Evolutionary conservation across 345 rosid species (phyloP), one percentile per base, ranked within the genome.

Genomic region (Pseudoturritis turrita): DNA sequence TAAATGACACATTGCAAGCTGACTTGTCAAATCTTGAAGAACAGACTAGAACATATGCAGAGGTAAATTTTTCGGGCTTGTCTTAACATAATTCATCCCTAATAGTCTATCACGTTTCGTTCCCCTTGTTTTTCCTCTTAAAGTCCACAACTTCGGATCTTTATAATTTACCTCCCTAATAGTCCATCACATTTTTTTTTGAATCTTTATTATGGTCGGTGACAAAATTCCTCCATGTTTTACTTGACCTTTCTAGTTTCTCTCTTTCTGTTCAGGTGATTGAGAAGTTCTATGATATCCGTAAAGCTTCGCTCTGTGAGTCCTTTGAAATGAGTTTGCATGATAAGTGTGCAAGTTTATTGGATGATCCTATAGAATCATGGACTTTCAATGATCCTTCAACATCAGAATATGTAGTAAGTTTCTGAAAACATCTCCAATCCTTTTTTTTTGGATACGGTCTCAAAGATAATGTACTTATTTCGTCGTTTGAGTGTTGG

Each of bases 301-400:
- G 92, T 73, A 83, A 81, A 60, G 82, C 79, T 41, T 80, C 86
- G 17, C 77, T 76, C 41, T 78, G 76, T 56, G 90, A 69, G 47
- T 68, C 62, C 52, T 80, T 74, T 70, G 87, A 86, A 72, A 62
- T 75, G 52, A 85, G 65, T 71, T 84, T 78, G 84, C 89, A 88
- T 62, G 84, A 88, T 61, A 89, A 89, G 80, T 91, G 92, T 79
- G 73, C 78, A 46, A 79, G 80, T 73, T 83, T 95, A 36, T 76
- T 95, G 79, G 81, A 70, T 33, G 97, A 89, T 78, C 84, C 97
- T 47, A 53, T 49, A 17, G 97, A 89, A 63, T 68, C 79, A 51
- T 95, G 99, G 98, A 88, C 81, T 68, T 91, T 85, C 73, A 88
- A 88, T 75, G 96, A 91, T 79, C 73, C 82, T 51, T 91, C 99